Percentiles rank a stretch among this genome's conserved stretches.
phyloP scores from a whole-genome alignment of 805 yeast genomes.

The Starmerella bombicola region DNA sequence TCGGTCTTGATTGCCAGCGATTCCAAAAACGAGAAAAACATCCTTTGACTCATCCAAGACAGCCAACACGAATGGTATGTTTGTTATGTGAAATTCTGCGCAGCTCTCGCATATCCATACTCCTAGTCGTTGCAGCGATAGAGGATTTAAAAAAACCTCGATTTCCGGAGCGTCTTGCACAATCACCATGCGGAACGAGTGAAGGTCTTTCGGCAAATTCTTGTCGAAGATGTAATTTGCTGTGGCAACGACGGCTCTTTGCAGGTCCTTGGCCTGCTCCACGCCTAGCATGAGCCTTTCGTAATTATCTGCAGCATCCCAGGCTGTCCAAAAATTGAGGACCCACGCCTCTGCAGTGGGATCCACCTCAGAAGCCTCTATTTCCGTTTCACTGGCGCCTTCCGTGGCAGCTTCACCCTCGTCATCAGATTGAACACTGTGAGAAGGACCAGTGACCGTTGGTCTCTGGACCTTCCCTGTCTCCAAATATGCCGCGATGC shows the following conservation, averaged over 20 bases:
- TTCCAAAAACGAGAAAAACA: constrained; percentile 76
- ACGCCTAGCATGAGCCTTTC: constrained; percentile 56
- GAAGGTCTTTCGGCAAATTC: constrained; percentile 60
- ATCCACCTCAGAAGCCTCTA: constrained; percentile 18
- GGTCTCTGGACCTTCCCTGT: constrained; percentile 4
- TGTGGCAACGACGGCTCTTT: constrained; percentile 69
- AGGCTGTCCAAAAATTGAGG: constrained; percentile 54
- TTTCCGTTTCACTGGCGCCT: background rate
- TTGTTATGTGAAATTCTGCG: constrained; percentile 57
- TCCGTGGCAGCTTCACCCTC: background rate
- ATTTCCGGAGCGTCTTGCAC: constrained; percentile 80
- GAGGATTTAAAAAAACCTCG: constrained; percentile 67
- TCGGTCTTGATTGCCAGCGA: constrained; percentile 68
- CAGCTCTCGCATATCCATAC: constrained; percentile 85
- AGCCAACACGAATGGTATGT: constrained; percentile 75
- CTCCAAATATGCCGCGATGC: constrained; percentile 74
- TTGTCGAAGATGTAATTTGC: constrained; percentile 86
- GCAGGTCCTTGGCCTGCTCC: constrained; percentile 71
- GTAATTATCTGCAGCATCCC: constrained; percentile 47
- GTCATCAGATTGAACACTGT: background rate
- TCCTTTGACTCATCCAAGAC: constrained; percentile 59
- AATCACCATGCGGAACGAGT: constrained; percentile 75
- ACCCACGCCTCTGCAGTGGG: constrained; percentile 53
- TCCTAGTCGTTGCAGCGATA: constrained; percentile 72
- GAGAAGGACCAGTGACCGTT: background rate